Percentiles rank a stretch among this genome's conserved stretches.
Conservation (phyloP, 179 eudicot genomes). For the Carnegiea gigantea region DNA sequence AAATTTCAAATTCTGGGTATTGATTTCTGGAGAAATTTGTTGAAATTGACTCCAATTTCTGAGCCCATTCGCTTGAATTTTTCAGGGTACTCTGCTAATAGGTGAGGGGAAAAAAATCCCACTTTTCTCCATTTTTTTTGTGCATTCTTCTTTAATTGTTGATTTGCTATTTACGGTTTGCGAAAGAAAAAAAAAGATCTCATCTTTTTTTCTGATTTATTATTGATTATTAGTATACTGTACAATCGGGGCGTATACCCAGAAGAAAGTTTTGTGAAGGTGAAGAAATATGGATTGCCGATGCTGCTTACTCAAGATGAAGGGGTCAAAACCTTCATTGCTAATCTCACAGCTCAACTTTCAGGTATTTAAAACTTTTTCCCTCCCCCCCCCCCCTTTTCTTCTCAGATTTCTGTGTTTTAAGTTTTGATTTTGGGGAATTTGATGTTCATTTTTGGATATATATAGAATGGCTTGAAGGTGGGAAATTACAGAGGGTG, state of each 20-base stretch:
- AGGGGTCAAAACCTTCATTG: conserved; percentile 77
- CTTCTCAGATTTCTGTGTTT: not conserved
- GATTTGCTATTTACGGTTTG: not conserved
- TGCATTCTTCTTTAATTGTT: not conserved
- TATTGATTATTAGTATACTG: conserved; percentile 50
- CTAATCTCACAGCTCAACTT: conserved; percentile 78
- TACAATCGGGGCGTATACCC: conserved; percentile 93
- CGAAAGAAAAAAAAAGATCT: too few species aligned
- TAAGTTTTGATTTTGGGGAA: not conserved
- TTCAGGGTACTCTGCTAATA: conserved; percentile 94
- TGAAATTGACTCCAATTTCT: too few species aligned
- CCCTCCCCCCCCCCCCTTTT: not conserved
- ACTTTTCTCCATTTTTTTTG: not conserved
- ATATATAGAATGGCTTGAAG: conserved; percentile 81
- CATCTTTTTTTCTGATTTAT: not conserved
- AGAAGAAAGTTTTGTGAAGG: conserved; percentile 83
- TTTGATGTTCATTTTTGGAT: conserved; percentile 3
- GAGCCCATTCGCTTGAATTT: conserved; percentile 19
- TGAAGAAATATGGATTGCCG: conserved; percentile 91
- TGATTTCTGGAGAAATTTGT: too few species aligned
- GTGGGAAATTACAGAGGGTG: conserved; percentile 87
- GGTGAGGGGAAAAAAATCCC: conserved; percentile 36
- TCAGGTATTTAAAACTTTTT: conserved; percentile 39
- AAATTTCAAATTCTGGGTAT: too few species aligned
- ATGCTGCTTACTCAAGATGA: conserved; percentile 91